Conservation (phyloP, 2,329 filamentous ascomycete genomes). For the Elsinoe ampelina region DNA sequence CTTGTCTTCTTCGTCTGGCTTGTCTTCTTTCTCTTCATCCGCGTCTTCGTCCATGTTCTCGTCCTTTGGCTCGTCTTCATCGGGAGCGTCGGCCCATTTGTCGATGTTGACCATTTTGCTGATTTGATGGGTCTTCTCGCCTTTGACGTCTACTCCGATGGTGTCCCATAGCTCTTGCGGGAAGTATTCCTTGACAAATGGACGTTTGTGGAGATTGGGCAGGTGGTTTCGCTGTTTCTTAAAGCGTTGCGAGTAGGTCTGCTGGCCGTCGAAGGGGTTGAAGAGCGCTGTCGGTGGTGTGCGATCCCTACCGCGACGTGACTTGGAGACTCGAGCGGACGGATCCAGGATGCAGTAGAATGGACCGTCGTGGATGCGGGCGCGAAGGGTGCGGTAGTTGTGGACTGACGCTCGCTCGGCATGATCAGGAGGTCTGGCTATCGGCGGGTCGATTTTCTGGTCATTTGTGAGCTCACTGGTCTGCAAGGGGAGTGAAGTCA, state of each 20-base stretch:
- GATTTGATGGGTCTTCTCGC: conserved; percentile 7
- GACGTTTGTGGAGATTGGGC: conserved; percentile 44
- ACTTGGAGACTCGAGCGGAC: conserved; percentile 35
- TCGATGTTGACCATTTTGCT: conserved; percentile 12
- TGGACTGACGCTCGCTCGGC: conserved; percentile 41
- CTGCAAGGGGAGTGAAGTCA: not conserved
- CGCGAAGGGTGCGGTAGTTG: conserved; percentile 43
- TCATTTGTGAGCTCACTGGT: not conserved
- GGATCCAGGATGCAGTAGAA: conserved; percentile 48
- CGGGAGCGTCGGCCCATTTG: conserved; percentile 18
- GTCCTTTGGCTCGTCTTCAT: conserved; percentile 34
- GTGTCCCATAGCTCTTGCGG: conserved; percentile 49
- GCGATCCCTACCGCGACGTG: not conserved
- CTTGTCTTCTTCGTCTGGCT: conserved; percentile 38
- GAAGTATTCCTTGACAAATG: conserved; percentile 48
- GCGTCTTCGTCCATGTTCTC: conserved; percentile 32
- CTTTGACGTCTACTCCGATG: conserved; percentile 31
- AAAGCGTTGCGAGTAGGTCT: conserved; percentile 49
- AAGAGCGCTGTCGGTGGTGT: conserved; percentile 34
- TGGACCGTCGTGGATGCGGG: conserved; percentile 49
- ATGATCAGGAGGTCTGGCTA: conserved; percentile 31
- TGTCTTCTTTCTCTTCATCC: conserved; percentile 27
- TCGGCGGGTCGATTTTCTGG: conserved; percentile 24
- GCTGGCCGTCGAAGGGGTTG: conserved; percentile 54
- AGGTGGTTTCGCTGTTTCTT: conserved; percentile 46